Base-by-base conservation (phyloP, 2,329 filamentous ascomycete genomes). In the Aspergillus pseudotamarii region DNA sequence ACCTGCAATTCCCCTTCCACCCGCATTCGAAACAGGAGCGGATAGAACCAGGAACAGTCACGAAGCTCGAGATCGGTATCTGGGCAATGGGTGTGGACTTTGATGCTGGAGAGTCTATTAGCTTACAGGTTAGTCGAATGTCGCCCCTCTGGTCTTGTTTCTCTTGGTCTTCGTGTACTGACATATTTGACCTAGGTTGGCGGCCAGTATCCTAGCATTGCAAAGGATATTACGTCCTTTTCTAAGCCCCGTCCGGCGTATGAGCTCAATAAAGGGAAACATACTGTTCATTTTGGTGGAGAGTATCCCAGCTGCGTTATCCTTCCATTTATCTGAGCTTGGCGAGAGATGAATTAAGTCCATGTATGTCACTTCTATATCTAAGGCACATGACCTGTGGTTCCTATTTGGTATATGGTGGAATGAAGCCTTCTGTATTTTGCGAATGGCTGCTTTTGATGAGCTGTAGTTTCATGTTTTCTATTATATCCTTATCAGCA, bases 51-150 rank as follows among this genome's bases (percentile, higher is more conserved):
- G 82, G 81, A 0, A 70, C 77, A 8, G 69, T 83, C 23, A 80
- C 83, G 4, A 77, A 77, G 66, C 69, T 84, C 5, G 80, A 84
- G 53, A 83, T 84, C 62, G 80, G 80, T 0, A 80, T 84, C 14
- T 84, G 80, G 81, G 76, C 78, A 0, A 78, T 80, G 73, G 81
- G 81, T 0, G 75, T 82, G 0, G 78, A 82, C 32, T 84, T 79
- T 67, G 79, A 83, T 3, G 77, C 72, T 6, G 81, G 79, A 0
- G 79, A 83, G 64, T 64, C 67, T 2, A 62, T 72, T 34, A 68
- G 66, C 32, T 48, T 78, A 21, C 61, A 61, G 58, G 69, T 72
- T 59, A 56, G 64, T 62, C 34, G 26, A 11, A 9, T 19, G 3
- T 28, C 28, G 9, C 16, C 26, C 26, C 38, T 41, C 10, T 19